Evolutionary conservation across 2,329 filamentous ascomycete species (phyloP), one percentile per base, ranked within the genome.

Genomic region (Clarireedia hainanense): DNA sequence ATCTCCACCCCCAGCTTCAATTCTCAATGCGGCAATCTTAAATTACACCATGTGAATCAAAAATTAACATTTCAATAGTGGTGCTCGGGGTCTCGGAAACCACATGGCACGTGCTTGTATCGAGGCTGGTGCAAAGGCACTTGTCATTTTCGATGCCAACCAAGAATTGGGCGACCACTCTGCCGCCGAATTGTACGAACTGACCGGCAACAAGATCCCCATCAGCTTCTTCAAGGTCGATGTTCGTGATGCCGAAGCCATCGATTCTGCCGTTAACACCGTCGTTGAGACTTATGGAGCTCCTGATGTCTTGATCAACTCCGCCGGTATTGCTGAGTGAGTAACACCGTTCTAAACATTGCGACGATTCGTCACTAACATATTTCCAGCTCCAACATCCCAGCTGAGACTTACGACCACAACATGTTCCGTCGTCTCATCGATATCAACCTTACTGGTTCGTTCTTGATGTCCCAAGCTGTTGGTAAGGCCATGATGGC

Each of bases 391-490:
- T 90, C 86, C 69, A 91, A 91, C 78, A 88, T 91, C 75, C 86
- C 87, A 71, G 87, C 86, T 50, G 88, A 91, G 77, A 83, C 77
- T 20, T 91, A 91, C 74, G 82, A 88, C 68, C 78, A 80, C 27
- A 80, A 84, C 70, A 88, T 86, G 79, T 91, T 89, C 79, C 84
- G 86, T 49, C 83, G 83, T 55, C 80, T 91, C 36, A 84, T 91
- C 65, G 87, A 91, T 70, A 90, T 91, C 76, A 92, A 91, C 78
- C 74, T 91, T 39, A 90, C 81, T 7, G 88, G 88, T 52, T 85
- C 85, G 4, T 91, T 91, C 79, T 75, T 91, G 61, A 84, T 89
- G 76, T 79, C 85, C 17, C 86, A 90, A 73, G 75, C 85, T n/a
- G 80, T 86, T 24, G 85, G 83, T 43, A 81, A 81, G 55, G 75